These are phyloP conservation scores for Tylopilus balloui DNA, from an alignment of 768 basidiomycete species.

Conservation along the genomic window DNA sequence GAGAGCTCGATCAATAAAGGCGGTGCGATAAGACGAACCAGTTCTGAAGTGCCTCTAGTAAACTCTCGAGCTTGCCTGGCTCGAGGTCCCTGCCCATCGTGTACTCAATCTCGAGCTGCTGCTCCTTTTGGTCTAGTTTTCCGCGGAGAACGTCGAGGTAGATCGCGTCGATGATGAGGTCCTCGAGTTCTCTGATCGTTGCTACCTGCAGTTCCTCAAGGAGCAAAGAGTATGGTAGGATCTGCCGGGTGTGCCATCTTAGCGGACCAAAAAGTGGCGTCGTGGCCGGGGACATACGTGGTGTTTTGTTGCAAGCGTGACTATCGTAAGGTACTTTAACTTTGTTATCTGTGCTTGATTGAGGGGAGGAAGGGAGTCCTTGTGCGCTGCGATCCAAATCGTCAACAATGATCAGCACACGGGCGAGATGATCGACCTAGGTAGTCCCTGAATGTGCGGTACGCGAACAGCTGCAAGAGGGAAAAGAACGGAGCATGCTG, in stretches of 20 bases:
- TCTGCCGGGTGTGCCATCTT: constrained; percentile 42
- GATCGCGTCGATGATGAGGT: constrained; percentile 95
- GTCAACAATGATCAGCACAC: not conserved
- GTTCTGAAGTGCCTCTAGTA: constrained; percentile 58
- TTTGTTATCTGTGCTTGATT: constrained; percentile 75
- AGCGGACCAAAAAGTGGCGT: not conserved
- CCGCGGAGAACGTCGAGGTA: constrained; percentile 88
- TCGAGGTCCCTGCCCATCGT: constrained; percentile 91
- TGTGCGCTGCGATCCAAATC: constrained; percentile 47
- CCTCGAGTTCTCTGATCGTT: constrained; percentile 85
- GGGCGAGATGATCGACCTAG: constrained; percentile 46
- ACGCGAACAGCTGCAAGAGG: constrained; percentile 84
- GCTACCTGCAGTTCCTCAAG: constrained; percentile 68
- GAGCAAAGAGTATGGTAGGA: constrained; percentile 76
- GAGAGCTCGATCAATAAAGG: not conserved
- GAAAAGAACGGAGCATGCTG: constrained; percentile 57
- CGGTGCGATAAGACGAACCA: constrained; percentile 45
- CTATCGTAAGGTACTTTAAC: constrained; percentile 89
- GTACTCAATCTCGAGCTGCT: constrained; percentile 87
- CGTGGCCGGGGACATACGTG: constrained; percentile 50
- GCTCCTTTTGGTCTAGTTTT: constrained; percentile 89
- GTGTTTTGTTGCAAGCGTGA: constrained; percentile 70
- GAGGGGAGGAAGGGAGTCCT: constrained; percentile 60
- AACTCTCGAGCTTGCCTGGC: constrained; percentile 57
- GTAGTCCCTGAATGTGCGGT: constrained; percentile 83